Evolutionary conservation across 441 rosid genomes (phyloP).

Genomic region (Viola pubescens): DNA sequence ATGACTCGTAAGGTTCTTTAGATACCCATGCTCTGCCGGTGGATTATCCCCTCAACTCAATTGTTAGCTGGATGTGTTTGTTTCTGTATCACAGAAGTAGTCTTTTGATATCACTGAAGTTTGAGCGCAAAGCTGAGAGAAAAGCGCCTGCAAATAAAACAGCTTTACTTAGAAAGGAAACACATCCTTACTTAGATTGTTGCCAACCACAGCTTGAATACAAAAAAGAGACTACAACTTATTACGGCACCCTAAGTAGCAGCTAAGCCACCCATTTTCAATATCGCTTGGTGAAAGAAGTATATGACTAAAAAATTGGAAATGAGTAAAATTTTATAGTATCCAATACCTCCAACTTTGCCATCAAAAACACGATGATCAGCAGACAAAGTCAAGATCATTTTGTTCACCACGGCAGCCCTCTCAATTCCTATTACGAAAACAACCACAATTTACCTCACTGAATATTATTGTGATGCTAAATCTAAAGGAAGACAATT

Average conservation of each 20-base stretch:
- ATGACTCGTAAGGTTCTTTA: slow-evolving; percentile 10
- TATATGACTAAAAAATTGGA: too few relatives aligned
- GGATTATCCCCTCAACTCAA: slow-evolving; percentile 7
- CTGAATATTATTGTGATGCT: slow-evolving; percentile 1
- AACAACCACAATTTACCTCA: slow-evolving; percentile 13
- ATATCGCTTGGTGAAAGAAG: not conserved
- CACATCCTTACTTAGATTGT: not conserved
- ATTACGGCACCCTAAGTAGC: not conserved
- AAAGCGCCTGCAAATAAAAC: slow-evolving; percentile 62
- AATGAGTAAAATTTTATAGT: not conserved
- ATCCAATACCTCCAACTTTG: slow-evolving; percentile 70
- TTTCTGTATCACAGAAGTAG: slow-evolving; percentile 52
- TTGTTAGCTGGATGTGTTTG: slow-evolving; percentile 8
- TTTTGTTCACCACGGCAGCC: slow-evolving; percentile 68
- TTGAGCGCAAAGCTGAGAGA: slow-evolving; percentile 54
- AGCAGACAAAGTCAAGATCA: slow-evolving; percentile 82
- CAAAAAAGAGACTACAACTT: not conserved
- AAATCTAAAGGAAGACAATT: slow-evolving; percentile 10
- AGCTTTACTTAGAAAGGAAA: not conserved
- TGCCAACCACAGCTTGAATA: not conserved
- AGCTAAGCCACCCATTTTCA: not conserved
- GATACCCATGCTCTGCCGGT: slow-evolving; percentile 2
- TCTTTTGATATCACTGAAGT: slow-evolving; percentile 75
- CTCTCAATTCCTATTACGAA: slow-evolving; percentile 59
- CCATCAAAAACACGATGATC: slow-evolving; percentile 96